Percentiles rank a stretch among this genome's conserved stretches.
phyloP scores from a whole-genome alignment of 805 yeast species.

The Pichia californica region DNA sequence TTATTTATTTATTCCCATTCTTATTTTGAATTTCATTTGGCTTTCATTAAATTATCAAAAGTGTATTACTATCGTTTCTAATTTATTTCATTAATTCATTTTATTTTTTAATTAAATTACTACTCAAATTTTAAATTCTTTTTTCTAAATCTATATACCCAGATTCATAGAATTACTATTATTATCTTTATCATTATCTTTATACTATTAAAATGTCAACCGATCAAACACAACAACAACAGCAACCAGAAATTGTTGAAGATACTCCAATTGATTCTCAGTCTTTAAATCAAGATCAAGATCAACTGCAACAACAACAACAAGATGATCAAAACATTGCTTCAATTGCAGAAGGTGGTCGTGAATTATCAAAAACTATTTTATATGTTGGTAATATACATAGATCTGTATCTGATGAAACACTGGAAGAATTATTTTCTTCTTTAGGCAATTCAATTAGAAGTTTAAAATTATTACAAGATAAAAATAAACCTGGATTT shows the following conservation, averaged over 20 bases:
- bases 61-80: too few relatives aligned
- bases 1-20: slow-evolving; percentile 21
- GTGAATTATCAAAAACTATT: slow-evolving; percentile 67
- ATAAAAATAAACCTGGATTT: slow-evolving; percentile 65
- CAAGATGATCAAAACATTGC: slow-evolving; percentile 1
- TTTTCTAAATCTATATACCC: background rate
- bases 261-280: background rate
- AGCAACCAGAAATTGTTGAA: background rate
- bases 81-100: background rate
- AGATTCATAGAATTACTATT: background rate
- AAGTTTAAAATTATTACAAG: slow-evolving; percentile 64
- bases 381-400: slow-evolving; percentile 73
- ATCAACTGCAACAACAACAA: background rate
- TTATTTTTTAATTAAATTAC: too few relatives aligned
- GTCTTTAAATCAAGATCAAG: background rate
- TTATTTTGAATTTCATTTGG: too few relatives aligned
- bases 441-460: slow-evolving; percentile 51
- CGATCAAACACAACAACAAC: slow-evolving; percentile 3
- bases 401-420: slow-evolving; percentile 57
- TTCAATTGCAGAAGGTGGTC: slow-evolving; percentile 47
- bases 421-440: slow-evolving; percentile 51
- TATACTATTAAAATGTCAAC: slow-evolving; percentile 7
- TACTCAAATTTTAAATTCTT: background rate
- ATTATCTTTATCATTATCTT: too few relatives aligned
- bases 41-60: too few relatives aligned